Evolutionary conservation across 306 rosid genomes (phyloP).

Genomic region (cucumber (Cucumis sativus)): DNA sequence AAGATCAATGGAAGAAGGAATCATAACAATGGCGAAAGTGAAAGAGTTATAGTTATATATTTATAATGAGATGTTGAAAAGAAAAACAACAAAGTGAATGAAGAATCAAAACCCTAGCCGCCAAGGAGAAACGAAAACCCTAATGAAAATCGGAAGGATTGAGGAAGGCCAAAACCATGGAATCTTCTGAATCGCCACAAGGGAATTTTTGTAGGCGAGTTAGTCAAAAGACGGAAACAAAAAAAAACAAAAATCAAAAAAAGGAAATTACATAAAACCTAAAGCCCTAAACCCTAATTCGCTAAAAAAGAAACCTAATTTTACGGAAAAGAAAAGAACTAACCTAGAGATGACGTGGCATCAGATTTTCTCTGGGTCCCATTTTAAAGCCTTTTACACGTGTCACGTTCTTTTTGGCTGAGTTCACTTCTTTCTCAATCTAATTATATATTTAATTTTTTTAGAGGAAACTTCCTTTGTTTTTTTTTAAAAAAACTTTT

Average conservation of each 20-base stretch:
- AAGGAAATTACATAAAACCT: background rate
- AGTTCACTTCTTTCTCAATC: background rate
- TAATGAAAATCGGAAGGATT: background rate
- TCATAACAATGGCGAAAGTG: background rate
- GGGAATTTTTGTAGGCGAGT: background rate
- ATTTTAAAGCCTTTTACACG: background rate
- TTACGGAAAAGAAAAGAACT: background rate
- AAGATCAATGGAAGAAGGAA: background rate
- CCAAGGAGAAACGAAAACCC: conserved; percentile 17
- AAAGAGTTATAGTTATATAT: background rate
- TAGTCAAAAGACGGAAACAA: background rate
- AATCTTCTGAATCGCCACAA: background rate
- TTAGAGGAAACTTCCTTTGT: no score
- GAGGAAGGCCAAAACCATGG: conserved; percentile 3
- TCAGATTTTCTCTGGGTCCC: background rate
- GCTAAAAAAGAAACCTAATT: background rate
- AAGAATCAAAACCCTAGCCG: conserved; percentile 68
- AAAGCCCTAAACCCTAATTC: conserved; percentile 12
- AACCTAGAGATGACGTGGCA: background rate
- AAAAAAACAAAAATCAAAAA: no score
- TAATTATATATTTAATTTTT: background rate
- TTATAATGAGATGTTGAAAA: background rate
- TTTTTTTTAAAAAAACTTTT: no score
- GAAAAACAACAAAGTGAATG: background rate
- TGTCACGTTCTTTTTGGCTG: background rate